Base-by-base conservation (phyloP, 805 yeast species). In the Candida taoyuanica region DNA sequence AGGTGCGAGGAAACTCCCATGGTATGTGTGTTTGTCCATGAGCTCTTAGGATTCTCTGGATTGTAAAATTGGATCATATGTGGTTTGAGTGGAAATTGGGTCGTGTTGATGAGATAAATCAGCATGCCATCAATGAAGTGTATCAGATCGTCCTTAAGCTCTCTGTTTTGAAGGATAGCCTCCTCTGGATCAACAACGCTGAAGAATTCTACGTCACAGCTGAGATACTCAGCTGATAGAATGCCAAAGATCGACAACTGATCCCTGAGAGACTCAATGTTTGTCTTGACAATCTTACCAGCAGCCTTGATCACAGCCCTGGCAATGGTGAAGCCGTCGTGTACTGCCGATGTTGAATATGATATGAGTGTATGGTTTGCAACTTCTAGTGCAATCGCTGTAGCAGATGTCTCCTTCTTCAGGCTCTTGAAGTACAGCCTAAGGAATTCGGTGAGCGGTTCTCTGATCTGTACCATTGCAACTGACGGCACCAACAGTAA, bases 211-310 rank as follows among this genome's bases (percentile, higher is more conserved):
- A 57, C 16, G 5, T 49, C 47, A 31, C 52, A 50, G 27, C 52
- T 45, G 3, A 76, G 48, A 38, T 66, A 65, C 6, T 67, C 65
- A 16, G 72, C 52, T 2, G 68, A 57, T n/a, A 76, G 37, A 33
- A 76, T 65, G 8, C 70, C 49, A 43, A 79, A 75, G 3, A 69
- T 47, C 5, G 64, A 46, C 11, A 75, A 44, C 48, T 77, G 78
- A 12, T 60, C 59, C 33, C 62, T 67, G 3, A 76, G 43, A 1
- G 62, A 50, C 2, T 64, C 71, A 48, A 65, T 67, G 8, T 68
- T 66, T 1, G 78, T 60, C 9, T 62, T 50, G 15, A 63, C 55
- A n/a, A 71, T 53, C 18, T 50, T 53, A 3, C 66, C 41, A 3
- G 67, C 47, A 13, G 65, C 55, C 11, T 47, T 53, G 19, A 71